Conservation (phyloP, 208 protist species). For the Crithidia brevicula region DNA sequence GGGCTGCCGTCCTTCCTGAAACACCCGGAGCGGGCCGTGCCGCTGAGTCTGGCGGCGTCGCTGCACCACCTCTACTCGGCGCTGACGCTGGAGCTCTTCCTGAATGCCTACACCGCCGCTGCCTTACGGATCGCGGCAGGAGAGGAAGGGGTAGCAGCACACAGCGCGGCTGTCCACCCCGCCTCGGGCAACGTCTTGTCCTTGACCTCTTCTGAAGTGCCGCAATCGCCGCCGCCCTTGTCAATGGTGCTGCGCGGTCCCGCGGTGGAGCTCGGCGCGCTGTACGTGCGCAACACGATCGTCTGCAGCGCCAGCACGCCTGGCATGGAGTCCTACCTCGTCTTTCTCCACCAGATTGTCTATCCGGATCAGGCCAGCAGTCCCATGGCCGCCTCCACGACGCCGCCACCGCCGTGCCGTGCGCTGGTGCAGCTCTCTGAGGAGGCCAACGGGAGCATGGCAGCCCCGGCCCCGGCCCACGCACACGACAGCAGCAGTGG, state of each 20-base stretch:
- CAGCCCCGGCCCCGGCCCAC: slow-evolving; percentile 5
- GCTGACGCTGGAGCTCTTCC: slow-evolving; percentile 46
- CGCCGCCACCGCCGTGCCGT: slow-evolving; percentile 17
- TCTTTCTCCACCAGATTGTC: slow-evolving; percentile 38
- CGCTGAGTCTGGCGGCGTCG: slow-evolving; percentile 49
- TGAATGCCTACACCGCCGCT: slow-evolving; percentile 2
- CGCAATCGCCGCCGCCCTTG: not conserved
- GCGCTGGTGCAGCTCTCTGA: slow-evolving; percentile 34
- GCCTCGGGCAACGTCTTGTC: slow-evolving; percentile 2
- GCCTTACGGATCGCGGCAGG: not conserved
- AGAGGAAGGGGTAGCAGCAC: not conserved
- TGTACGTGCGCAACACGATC: slow-evolving; percentile 66
- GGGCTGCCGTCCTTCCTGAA: slow-evolving; percentile 54
- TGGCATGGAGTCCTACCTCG: slow-evolving; percentile 52
- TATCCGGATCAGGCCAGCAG: slow-evolving; percentile 1
- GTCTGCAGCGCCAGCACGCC: slow-evolving; percentile 58
- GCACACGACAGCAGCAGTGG: not conserved
- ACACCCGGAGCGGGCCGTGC: slow-evolving; percentile 48
- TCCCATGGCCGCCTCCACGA: too few relatives aligned
- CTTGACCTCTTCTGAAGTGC: not conserved
- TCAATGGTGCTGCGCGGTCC: slow-evolving; percentile 35
- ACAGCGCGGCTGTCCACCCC: not conserved
- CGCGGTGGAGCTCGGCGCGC: slow-evolving; percentile 49
- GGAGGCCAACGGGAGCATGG: slow-evolving; percentile 31
- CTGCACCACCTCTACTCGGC: slow-evolving; percentile 60